Conservation (phyloP, 345 rosid genomes). For the Citropsis articulata region DNA sequence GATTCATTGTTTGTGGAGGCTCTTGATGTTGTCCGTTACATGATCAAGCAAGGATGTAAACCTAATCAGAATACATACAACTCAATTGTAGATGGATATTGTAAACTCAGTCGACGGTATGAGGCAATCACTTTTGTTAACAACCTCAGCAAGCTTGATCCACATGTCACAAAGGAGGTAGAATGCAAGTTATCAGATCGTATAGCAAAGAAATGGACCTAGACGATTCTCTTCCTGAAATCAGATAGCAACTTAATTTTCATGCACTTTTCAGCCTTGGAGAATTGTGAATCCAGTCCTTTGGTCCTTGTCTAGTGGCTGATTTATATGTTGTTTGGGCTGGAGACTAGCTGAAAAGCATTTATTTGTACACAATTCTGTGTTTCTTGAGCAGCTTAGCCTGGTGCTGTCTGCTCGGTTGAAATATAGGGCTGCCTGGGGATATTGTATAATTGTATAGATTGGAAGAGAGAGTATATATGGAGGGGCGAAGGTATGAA, state of each 20-base stretch:
- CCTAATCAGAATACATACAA: slow-evolving; percentile 80
- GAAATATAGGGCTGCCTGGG: neutral
- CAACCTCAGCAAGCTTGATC: slow-evolving; percentile 64
- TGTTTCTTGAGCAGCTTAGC: neutral
- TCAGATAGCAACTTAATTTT: neutral
- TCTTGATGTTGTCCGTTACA: slow-evolving; percentile 60
- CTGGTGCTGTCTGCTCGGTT: neutral
- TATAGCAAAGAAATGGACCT: slow-evolving; percentile 57
- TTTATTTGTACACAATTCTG: neutral
- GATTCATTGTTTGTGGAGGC: slow-evolving; percentile 90
- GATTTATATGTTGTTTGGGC: neutral
- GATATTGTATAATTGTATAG: neutral
- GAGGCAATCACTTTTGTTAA: slow-evolving; percentile 64
- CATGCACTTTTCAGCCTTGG: neutral
- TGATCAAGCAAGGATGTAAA: slow-evolving; percentile 71
- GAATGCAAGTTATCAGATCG: slow-evolving; percentile 60
- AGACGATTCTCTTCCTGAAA: slow-evolving; percentile 11
- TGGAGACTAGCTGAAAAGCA: slow-evolving; percentile 1
- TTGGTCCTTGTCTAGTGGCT: neutral
- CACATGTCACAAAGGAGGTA: slow-evolving; percentile 48
- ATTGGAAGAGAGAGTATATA: neutral
- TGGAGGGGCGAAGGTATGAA: neutral
- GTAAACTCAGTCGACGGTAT: slow-evolving; percentile 55
- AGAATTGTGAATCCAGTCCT: neutral
- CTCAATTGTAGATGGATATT: slow-evolving; percentile 81